These are phyloP conservation scores for Jamesozyma piceae DNA, from an alignment of 805 yeast species.

Conservation along the genomic window DNA sequence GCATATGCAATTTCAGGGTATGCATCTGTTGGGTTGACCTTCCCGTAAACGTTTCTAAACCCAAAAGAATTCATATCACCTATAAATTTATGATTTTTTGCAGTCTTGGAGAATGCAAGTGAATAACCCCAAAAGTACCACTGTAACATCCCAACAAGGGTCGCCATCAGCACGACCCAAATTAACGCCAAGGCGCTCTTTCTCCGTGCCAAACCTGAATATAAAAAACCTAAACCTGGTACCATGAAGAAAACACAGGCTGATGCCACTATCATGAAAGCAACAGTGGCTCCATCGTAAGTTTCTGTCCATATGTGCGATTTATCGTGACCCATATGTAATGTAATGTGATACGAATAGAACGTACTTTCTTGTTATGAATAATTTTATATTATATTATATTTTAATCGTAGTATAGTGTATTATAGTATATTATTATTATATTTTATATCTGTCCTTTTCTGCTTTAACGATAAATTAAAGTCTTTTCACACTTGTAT, in stretches of 20 bases:
- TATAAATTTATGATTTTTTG: conserved; percentile 66
- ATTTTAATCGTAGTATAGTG: too few relatives aligned
- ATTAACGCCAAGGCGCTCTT: conserved; percentile 83
- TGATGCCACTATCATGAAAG: conserved; percentile 50
- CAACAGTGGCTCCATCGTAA: conserved; percentile 40
- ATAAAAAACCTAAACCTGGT: conserved; percentile 87
- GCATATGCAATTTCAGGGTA: conserved; percentile 85
- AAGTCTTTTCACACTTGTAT: too few relatives aligned
- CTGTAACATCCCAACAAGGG: conserved; percentile 67
- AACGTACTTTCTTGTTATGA: conserved; percentile 7
- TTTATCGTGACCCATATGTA: background rate
- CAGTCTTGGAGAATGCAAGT: conserved; percentile 71
- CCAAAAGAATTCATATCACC: conserved; percentile 84
- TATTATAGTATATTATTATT: too few relatives aligned
- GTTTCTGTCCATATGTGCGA: conserved; percentile 23
- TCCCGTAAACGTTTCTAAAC: conserved; percentile 56
- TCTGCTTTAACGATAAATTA: too few relatives aligned
- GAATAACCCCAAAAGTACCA: conserved; percentile 99
- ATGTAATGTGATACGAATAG: background rate
- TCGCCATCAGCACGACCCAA: conserved; percentile 68
- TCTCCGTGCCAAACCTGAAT: conserved; percentile 84
- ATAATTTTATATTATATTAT: too few relatives aligned
- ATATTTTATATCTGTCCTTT: too few relatives aligned
- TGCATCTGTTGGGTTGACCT: conserved; percentile 18
- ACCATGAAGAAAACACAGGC: conserved; percentile 82